These are phyloP conservation scores for Bondarzewia mesenterica DNA, from an alignment of 1,284 basidiomycete genomes.

Conservation along the genomic window DNA sequence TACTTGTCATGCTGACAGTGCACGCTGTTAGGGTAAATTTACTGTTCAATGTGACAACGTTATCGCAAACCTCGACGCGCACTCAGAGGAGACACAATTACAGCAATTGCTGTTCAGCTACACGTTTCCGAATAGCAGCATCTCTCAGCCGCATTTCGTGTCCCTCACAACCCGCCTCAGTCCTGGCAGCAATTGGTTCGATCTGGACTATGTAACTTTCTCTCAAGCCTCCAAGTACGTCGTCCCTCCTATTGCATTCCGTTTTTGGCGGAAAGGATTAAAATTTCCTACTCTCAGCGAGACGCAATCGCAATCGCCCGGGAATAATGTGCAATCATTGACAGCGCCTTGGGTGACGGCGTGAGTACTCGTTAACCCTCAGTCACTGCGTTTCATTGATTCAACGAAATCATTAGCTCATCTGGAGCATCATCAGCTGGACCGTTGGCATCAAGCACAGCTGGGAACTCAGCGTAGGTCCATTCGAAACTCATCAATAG, in stretches of 20 bases:
- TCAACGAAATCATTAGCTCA: too few relatives aligned
- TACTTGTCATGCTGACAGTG: background rate
- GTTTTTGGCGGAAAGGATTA: too few relatives aligned
- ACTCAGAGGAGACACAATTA: background rate
- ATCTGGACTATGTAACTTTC: slow-evolving; percentile 6
- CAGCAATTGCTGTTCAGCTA: slow-evolving; percentile 4
- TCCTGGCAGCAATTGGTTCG: slow-evolving; percentile 1
- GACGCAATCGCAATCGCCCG: background rate
- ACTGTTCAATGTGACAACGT: slow-evolving; percentile 3
- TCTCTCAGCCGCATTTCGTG: slow-evolving; percentile 1
- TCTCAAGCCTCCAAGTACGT: slow-evolving; percentile 1
- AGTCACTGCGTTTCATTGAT: background rate
- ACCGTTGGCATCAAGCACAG: background rate
- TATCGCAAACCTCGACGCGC: background rate
- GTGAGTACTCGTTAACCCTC: background rate
- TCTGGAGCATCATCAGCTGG: background rate
- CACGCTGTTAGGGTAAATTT: background rate
- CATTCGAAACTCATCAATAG: too few relatives aligned
- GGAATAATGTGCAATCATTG: background rate
- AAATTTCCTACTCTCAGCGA: too few relatives aligned
- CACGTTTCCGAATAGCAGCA: background rate
- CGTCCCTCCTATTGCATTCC: background rate
- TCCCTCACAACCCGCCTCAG: background rate
- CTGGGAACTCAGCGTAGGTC: too few relatives aligned
- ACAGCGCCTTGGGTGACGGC: background rate